Base-by-base conservation (phyloP, 129 eudicot genomes). In the Pulicaria dysenterica region DNA sequence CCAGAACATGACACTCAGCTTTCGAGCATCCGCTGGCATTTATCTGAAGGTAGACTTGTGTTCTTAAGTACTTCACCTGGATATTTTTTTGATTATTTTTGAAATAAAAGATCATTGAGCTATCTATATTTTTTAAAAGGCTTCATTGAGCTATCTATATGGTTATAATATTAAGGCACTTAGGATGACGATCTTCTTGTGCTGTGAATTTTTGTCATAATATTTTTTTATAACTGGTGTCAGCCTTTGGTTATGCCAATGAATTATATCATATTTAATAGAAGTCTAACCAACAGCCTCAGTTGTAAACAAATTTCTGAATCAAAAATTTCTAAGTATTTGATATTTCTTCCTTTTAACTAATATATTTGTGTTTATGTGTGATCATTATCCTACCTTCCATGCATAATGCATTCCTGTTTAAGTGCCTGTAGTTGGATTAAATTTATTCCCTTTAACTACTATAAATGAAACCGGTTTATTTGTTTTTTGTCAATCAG, bases 11-110 rank as follows among this genome's bases (percentile, higher is more conserved):
- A 90, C 37, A 89, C 96, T 66, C 98, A 89, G 71, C 90, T 92
- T 40, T 80, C 95, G 13, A 92, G 92, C 80, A 87, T 92, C 64
- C 91, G 96, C 63, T 90, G 97, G 97, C 98, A 94, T 86, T 78
- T 94, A 71, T 88, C 98, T 77, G 98, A 90, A 90, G 98, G 98
- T 94, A 72, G 3, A 59, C 54, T 79, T 56, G 24, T 61, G 8
- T 16, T 73, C 61, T 47, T 65, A 6, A 24, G 37, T 41, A n/a
- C 58, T 55, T 72, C 8, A 1, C 36, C 68, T 45, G n/a, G 7
- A 42, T 57, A 13, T 24, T 49, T 6, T 69, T 51, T 58, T 15
- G 31, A 9, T 37, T 15, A 13, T 8, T 17, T 4, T 11, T 40
- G 67, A 39, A 61, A 42, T 42, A 16, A 42, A 64, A 14, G 31